Evolutionary conservation across 768 basidiomycete genomes (phyloP), one percentile per base, ranked within the genome.

Genomic region (Collybiopsis luxurians): DNA sequence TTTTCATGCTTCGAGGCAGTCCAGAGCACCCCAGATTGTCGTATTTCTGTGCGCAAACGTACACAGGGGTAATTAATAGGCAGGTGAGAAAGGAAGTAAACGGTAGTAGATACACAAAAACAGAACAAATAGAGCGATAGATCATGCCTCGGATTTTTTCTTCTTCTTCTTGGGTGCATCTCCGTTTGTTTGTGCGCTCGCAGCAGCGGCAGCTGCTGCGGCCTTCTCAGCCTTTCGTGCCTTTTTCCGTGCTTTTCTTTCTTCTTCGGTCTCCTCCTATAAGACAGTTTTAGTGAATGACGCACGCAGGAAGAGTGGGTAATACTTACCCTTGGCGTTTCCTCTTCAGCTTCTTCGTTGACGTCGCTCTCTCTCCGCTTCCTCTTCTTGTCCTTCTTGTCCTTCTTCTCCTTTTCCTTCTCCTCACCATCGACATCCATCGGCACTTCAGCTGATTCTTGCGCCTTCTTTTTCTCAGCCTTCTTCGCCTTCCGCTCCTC

Each of bases 201-300:
- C 79, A 19, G 80, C 78, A 38, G 77, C 19, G 13, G 77, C 79
- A 21, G 80, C 78, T 38, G 77, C 79, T 21, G 80, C 78, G 39
- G 82, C 82, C 70, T 92, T 92, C 67, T 87, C 87, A 15, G 87
- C 91, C 68, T 90, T 91, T 62, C 77, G 77, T 2, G 87, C 89
- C 74, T 86, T 86, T 72, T 86, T 92, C 66, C 77, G 79, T 34
- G 86, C 89, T 72, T 92, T 94, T 58, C 84, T 82, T 70, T 94
- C 90, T 59, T 87, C 89, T 71, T 91, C 88, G 27, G 90, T 90
- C 75, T 94, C 91, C 49, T 77, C 82, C 65, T 84, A 48, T 40
- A 55, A 55, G 48, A 55, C 38, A 56, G 34, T 26, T 40, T 23
- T 63, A 43, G 60, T 56, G n/a, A 23, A 23, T 57, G 21, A 24